Evolutionary conservation across 306 rosid genomes (phyloP), one percentile per base, ranked within the genome.

Genomic region (Fragaria nilgerrensis): DNA sequence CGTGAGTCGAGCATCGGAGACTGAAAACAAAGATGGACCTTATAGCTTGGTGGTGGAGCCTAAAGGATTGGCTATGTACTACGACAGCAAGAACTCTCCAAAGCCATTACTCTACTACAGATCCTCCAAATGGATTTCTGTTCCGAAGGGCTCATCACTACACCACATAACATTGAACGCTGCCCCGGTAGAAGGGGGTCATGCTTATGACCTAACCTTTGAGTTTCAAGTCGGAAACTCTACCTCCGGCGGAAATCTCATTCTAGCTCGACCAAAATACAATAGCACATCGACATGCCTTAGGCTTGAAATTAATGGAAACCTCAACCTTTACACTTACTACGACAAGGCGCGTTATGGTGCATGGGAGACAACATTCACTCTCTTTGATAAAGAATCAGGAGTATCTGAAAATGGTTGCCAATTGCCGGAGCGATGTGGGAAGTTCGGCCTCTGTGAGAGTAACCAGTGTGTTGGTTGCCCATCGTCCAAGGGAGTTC

Each of bases 301-400:
- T 10, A 80, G 97, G 78, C 90, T 93, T 34, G 97, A 86, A 73
- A 85, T 89, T 39, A 92, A 91, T 82, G 98, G 98, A 2, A 93
- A 87, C 74, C 64, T 93, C 55, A 84, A 49, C 68, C 7, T 89
- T 1, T 70, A 89, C 74, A 93, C 98, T 5, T 93, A 85, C 78
- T 76, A 78, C 49, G 56, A 81, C 6, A 82, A 80, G 27, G 88
- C 89, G 3, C 75, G 81, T 22, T 52, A 8, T 10, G 81, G 89
- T 23, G 90, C 89, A 3, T 88, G 96, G 90, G 78, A 93, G 43
- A 85, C 65, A 20, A 81, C 88, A 1, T 89, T 80, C 85, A 83
- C 86, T 15, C 79, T 91, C 0, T 91, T 93, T 66, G 88, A 87
- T 10, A 84, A 90, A 55, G 81, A 75, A 5, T 88, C 78, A 0